Percentiles rank a stretch among this genome's conserved stretches.
Conservation (phyloP, 139 green algal species). For the Chlorella sp. region DNA sequence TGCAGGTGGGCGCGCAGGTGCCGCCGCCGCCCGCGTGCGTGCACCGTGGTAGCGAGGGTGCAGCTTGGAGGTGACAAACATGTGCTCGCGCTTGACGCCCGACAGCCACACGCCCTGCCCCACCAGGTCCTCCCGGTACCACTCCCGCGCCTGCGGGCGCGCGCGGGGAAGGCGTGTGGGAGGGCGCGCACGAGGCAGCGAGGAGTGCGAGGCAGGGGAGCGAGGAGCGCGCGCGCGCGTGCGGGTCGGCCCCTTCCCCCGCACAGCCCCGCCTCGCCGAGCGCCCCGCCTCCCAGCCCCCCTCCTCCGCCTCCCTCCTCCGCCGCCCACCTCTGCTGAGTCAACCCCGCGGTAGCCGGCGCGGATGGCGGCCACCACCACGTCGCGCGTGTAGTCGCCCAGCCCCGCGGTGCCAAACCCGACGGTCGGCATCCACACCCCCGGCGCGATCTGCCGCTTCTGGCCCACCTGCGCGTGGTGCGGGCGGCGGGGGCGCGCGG, state of each 20-base stretch:
- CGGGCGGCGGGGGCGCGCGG: background rate
- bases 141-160: constrained; percentile 63
- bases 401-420: constrained; percentile 86
- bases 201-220: too few species aligned
- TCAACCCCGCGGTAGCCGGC: constrained; percentile 75
- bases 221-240: too few species aligned
- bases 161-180: background rate
- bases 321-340: constrained; percentile 56
- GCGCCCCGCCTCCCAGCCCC: too few species aligned
- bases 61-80: constrained; percentile 88
- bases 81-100: constrained; percentile 41
- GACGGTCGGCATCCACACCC: constrained; percentile 63
- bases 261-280: too few species aligned
- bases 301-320: too few species aligned
- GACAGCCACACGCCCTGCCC: constrained; percentile 51
- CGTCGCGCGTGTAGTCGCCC: constrained; percentile 47
- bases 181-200: too few species aligned
- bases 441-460: constrained; percentile 52
- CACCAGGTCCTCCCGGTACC: constrained; percentile 83
- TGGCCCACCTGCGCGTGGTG: constrained; percentile 24
- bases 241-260: too few species aligned
- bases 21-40: too few species aligned
- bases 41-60: constrained; percentile 77
- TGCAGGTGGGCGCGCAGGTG: too few species aligned
- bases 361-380: constrained; percentile 58